phyloP scores from a whole-genome alignment of 2,329 filamentous ascomycete genomes.

The Hortaea sp. region DNA sequence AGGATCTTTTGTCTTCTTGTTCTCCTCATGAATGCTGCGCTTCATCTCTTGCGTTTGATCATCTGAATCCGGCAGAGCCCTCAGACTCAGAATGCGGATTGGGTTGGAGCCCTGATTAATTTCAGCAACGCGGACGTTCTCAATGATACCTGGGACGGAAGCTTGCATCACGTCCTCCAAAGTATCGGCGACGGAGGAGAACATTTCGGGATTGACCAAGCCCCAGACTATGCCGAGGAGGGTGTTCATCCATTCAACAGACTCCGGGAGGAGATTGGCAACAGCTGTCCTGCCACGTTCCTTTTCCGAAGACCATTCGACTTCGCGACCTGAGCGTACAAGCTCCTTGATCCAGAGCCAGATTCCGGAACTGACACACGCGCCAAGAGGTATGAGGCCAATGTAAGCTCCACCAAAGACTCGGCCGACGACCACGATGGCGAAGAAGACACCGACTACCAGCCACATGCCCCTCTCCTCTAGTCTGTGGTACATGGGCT shows the following conservation, averaged over 20 bases:
- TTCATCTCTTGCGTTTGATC: constrained; percentile 72
- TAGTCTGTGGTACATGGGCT: constrained; percentile 71
- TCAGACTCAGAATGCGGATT: constrained; percentile 74
- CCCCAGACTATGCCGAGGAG: constrained; percentile 78
- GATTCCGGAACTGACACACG: constrained; percentile 64
- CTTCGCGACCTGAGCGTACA: constrained; percentile 66
- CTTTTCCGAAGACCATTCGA: constrained; percentile 84
- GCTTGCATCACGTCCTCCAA: constrained; percentile 95
- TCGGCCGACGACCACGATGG: constrained; percentile 67
- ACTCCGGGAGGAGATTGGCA: constrained; percentile 82
- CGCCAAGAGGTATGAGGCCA: constrained; percentile 63
- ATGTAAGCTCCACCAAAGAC: constrained; percentile 68
- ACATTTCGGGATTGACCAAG: constrained; percentile 90
- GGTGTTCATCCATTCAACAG: constrained; percentile 89
- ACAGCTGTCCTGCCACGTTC: constrained; percentile 73
- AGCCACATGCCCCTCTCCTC: constrained; percentile 66
- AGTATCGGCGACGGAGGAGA: constrained; percentile 81
- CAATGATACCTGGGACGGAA: constrained; percentile 79
- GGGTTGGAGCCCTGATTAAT: constrained; percentile 92
- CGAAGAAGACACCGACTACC: constrained; percentile 59
- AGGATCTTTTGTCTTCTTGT: constrained; percentile 71
- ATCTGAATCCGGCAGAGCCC: constrained; percentile 64
- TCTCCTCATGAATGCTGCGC: constrained; percentile 66
- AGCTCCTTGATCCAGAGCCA: constrained; percentile 87
- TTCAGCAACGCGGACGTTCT: constrained; percentile 89